Evolutionary conservation across 1,139 yeast genomes (phyloP).

Genomic region (Blastobotrys serpentis): DNA sequence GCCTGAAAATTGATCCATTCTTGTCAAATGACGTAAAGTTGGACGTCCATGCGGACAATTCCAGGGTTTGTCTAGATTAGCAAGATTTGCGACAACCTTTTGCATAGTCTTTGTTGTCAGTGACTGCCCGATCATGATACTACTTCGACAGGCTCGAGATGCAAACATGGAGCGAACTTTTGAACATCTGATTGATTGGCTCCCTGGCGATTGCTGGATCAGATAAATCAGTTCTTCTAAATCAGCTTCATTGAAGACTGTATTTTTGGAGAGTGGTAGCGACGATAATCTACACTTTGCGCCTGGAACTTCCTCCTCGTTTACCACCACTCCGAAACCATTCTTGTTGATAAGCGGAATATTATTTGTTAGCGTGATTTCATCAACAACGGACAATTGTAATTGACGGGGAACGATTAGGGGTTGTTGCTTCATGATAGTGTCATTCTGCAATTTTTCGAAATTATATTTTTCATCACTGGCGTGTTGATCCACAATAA

Average conservation of each 20-base stretch:
- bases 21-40: slow-evolving; percentile 85
- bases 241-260: slow-evolving; percentile 62
- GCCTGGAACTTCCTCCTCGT: slow-evolving; percentile 55
- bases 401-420: slow-evolving; percentile 64
- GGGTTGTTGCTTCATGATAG: slow-evolving; percentile 63
- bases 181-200: slow-evolving; percentile 55
- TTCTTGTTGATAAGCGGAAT: slow-evolving; percentile 58
- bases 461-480: slow-evolving; percentile 93
- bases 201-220: slow-evolving; percentile 44
- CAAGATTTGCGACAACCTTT: slow-evolving; percentile 62
- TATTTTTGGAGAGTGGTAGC: slow-evolving; percentile 71
- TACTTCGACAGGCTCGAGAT: slow-evolving; percentile 89
- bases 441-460: slow-evolving; percentile 60
- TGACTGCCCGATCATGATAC: slow-evolving; percentile 90
- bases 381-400: slow-evolving; percentile 75
- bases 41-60: slow-evolving; percentile 99
- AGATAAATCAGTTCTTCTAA: slow-evolving; percentile 72
- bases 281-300: slow-evolving; percentile 55
- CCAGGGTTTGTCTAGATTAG: slow-evolving; percentile 89
- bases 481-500: slow-evolving; percentile 95
- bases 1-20: slow-evolving; percentile 34
- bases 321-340: slow-evolving; percentile 65
- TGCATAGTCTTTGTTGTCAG: slow-evolving; percentile 60
- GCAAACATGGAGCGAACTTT: slow-evolving; percentile 84
- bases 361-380: slow-evolving; percentile 63